phyloP scores from a whole-genome alignment of 2,329 filamentous ascomycete genomes.

The Hirsutella rhossiliensis region DNA sequence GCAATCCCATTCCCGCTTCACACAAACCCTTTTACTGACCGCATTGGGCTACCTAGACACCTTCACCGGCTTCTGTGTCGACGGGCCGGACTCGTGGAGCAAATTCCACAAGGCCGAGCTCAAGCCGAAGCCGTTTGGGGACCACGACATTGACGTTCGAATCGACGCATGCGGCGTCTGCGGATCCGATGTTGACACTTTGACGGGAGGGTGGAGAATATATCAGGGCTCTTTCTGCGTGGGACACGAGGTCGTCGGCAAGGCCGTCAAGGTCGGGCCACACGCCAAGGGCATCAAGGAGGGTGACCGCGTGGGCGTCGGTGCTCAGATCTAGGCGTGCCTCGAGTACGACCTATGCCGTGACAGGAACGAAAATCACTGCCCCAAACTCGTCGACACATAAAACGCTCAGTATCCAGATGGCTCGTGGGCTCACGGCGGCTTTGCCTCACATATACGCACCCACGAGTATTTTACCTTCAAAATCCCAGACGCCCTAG shows the following conservation, averaged over 20 bases:
- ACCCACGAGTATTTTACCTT: slow-evolving; percentile 47
- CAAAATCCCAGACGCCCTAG: slow-evolving; percentile 41
- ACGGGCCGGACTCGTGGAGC: slow-evolving; percentile 28
- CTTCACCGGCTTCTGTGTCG: slow-evolving; percentile 29
- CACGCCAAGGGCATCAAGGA: slow-evolving; percentile 36
- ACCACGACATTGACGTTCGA: slow-evolving; percentile 49
- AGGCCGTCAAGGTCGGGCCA: slow-evolving; percentile 34
- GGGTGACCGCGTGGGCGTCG: slow-evolving; percentile 54
- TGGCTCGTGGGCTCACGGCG: slow-evolving; percentile 53
- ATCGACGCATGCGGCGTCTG: slow-evolving; percentile 58
- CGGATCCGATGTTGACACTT: slow-evolving; percentile 48
- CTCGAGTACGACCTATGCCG: slow-evolving; percentile 35
- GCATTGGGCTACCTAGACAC: slow-evolving; percentile 32
- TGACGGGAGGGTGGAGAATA: slow-evolving; percentile 44
- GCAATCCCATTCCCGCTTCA: background rate
- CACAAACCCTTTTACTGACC: background rate
- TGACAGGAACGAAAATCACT: slow-evolving; percentile 37
- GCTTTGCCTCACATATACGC: slow-evolving; percentile 37
- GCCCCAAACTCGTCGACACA: slow-evolving; percentile 36
- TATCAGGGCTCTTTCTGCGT: slow-evolving; percentile 35
- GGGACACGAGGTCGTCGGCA: slow-evolving; percentile 48
- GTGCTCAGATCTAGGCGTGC: slow-evolving; percentile 48
- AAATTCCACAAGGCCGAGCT: slow-evolving; percentile 24
- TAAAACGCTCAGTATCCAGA: slow-evolving; percentile 46
- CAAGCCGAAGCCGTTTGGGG: slow-evolving; percentile 23